Percentiles rank a stretch among this genome's conserved stretches.
Conservation (phyloP, 2,329 filamentous ascomycete species). For the Pseudogymnoascus sp. region DNA sequence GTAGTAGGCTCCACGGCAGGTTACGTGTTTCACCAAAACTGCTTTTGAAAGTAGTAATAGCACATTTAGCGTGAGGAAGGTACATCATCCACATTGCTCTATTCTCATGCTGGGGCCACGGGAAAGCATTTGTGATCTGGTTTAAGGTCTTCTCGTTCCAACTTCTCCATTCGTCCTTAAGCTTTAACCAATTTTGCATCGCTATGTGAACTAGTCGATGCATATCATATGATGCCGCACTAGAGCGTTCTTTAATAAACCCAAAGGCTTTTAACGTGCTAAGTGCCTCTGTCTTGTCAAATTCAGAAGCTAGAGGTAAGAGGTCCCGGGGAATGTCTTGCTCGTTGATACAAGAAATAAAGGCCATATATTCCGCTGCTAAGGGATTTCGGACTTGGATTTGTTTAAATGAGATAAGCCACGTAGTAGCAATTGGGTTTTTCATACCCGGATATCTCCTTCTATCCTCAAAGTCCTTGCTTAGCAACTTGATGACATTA, state of each 20-base stretch:
- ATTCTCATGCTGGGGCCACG: conserved; percentile 11
- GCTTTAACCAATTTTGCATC: conserved; percentile 16
- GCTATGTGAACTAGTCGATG: conserved; percentile 17
- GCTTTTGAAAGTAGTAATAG: not conserved
- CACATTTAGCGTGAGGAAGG: conserved; percentile 11
- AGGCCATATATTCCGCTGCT: conserved; percentile 9
- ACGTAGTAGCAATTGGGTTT: conserved; percentile 8
- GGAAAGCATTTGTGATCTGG: conserved; percentile 15
- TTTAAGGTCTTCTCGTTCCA: conserved; percentile 11
- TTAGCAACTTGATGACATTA: conserved; percentile 12
- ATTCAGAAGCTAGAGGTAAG: not conserved
- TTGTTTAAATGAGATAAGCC: conserved; percentile 13
- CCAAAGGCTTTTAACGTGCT: conserved; percentile 9
- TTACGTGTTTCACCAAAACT: not conserved
- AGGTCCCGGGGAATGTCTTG: conserved; percentile 6
- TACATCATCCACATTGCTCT: conserved; percentile 15
- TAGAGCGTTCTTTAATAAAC: not conserved
- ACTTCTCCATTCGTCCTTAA: conserved; percentile 7
- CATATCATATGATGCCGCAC: not conserved
- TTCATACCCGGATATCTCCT: not conserved
- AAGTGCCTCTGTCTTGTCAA: not conserved
- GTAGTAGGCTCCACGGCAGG: not conserved
- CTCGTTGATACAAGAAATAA: conserved; percentile 6
- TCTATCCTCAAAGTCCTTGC: conserved; percentile 11
- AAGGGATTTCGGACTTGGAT: conserved; percentile 9